Evolutionary conservation across 768 basidiomycete species (phyloP), one percentile per base, ranked within the genome.

Genomic region (Lentinula detonsa): DNA sequence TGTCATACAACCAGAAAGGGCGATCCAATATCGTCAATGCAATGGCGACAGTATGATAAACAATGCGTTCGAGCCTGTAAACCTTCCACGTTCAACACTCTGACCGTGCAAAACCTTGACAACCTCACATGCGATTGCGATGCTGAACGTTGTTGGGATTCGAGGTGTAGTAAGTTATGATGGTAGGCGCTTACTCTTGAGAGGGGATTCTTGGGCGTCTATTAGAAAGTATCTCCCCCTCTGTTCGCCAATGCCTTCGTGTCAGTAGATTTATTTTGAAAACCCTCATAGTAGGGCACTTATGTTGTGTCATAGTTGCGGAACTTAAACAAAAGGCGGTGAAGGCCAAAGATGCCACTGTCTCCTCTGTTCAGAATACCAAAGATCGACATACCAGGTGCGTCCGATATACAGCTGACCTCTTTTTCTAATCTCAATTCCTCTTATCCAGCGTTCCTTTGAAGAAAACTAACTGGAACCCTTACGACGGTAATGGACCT

Each of bases 401-500:
- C 56, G 71, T 60, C n/a, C 15, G n/a, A 57, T 40, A 34, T 33
- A 28, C 28, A 28, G 28, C 28, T 28, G 39, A 35, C 5, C 37
- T n/a, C 45, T 50, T 31, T 40, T 21, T 16, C 23, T 3, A 21
- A 40, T 6, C 5, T 10, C 28, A 16, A 10, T 21, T 39, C 21
- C 11, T 28, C 9, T 45, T 15, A 62, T 34, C 52, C 52, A 87
- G 87, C 65, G 72, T 78, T 5, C 80, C 87, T 3, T 71, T 87
- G 67, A 81, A 80, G 61, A 83, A 84, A 60, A 82, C 84, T 7
- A 86, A 81, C 64, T 88, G 86, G 85, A 81, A 88, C 69, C 85
- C 76, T 40, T 79, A 82, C 18, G 71, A 71, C 62, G 83, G 79
- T 66, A 82, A 81, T 28, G 72, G 75, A n/a, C 73, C 78, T 5